phyloP scores from a whole-genome alignment of 176 grass and related monocot genomes.

The Cenchrus americanus region DNA sequence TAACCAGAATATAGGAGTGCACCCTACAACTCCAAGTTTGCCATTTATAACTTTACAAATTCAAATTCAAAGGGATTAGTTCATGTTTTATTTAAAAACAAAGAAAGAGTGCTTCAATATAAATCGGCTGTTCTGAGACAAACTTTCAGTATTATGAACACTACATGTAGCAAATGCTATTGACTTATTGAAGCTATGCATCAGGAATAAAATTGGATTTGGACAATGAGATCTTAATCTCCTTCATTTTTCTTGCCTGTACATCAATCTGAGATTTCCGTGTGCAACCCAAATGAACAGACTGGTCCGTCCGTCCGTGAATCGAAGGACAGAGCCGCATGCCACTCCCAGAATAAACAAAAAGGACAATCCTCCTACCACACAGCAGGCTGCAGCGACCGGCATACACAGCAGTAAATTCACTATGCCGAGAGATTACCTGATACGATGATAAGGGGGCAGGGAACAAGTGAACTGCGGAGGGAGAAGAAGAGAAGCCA shows the following conservation, averaged over 20 bases:
- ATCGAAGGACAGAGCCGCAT: constrained; percentile 11
- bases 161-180: constrained; percentile 1
- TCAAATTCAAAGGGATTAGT: neutral
- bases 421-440: neutral
- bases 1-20: neutral
- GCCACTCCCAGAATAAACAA: neutral
- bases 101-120: neutral
- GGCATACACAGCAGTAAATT: neutral
- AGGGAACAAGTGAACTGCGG: constrained; percentile 33
- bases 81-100: neutral
- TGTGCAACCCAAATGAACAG: constrained; percentile 7
- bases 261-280: neutral
- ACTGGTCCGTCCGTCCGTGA: neutral
- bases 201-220: neutral
- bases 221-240: neutral
- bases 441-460: constrained; percentile 3
- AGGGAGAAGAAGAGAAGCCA: constrained; percentile 53
- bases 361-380: neutral
- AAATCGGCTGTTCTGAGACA: neutral
- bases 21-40: neutral
- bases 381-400: neutral
- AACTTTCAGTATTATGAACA: too few relatives aligned
- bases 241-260: neutral
- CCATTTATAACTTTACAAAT: neutral
- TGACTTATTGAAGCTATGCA: neutral